Base-by-base conservation (phyloP, 345 rosid genomes). In the Mangifera indica region DNA sequence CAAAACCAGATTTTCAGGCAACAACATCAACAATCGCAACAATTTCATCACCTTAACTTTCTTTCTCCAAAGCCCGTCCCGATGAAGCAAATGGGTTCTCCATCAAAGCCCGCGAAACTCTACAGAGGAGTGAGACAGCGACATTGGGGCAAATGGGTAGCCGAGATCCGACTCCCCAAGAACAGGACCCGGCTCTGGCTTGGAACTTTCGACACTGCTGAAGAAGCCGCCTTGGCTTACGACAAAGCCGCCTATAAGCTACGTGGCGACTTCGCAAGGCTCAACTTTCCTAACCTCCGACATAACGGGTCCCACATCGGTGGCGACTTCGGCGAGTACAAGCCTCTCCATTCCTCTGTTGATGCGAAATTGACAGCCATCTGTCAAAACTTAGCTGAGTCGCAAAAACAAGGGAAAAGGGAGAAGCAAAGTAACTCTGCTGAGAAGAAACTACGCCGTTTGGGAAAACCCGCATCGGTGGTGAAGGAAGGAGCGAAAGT, bases 61-160 rank as follows among this genome's bases (percentile, higher is more conserved):
- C 85, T 87, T 11, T 56, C 81, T 48, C 89, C 86, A 2, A 88
- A 83, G 71, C 86, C 94, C 8, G 8, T 86, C 10, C 71, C 80
- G 8, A 90, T 93, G 97, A 90, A 91, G 79, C 82, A 82, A 32
- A 61, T 73, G 24, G 92, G 87, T 37, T 69, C 67, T 66, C 83
- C 75, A 17, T 74, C 79, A 2, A 87, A 88, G 75, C 88, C 96
- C 20, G 67, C 85, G 46, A 91, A 91, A 74, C 87, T 93, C 0
- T 93, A 93, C 85, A 78, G 98, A 58, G 98, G 98, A 15, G 98
- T 93, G 21, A 82, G 98, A 74, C 98, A 93, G 77, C 83, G 98
- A 55, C 98, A 93, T 74, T 93, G 98, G 98, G 98, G 98, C 0
- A 93, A 91, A 62, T 93, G 98, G 98, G 98, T 93, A 2, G 98